Evolutionary conservation across 768 basidiomycete genomes (phyloP).

Genomic region (Phlebiopsis flavidoalba): DNA sequence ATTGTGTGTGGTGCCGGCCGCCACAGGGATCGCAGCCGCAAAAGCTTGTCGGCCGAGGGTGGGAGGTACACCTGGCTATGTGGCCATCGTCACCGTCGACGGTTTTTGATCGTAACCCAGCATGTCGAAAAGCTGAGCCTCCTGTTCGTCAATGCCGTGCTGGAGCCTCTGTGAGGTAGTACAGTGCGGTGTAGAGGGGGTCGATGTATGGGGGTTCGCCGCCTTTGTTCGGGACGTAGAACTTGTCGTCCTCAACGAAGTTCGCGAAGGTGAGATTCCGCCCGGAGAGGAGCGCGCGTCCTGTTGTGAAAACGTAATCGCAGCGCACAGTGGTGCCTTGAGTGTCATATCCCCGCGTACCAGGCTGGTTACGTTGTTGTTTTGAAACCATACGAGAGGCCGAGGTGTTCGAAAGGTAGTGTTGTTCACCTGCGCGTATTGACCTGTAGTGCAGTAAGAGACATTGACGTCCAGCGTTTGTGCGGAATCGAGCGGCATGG

Average conservation of each 20-base stretch:
- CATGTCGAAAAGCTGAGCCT: not conserved
- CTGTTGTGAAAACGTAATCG: conserved; percentile 8
- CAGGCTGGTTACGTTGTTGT: not conserved
- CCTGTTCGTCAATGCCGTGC: not conserved
- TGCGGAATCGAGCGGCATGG: not conserved
- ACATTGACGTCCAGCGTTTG: not conserved
- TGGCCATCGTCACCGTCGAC: not conserved
- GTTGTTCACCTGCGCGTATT: not conserved
- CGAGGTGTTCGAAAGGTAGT: not conserved
- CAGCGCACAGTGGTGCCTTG: conserved; percentile 14
- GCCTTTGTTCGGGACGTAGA: conserved; percentile 11
- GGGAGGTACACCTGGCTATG: not conserved
- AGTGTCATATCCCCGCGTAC: not conserved
- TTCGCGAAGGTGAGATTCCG: conserved; percentile 9
- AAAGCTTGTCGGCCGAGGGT: not conserved
- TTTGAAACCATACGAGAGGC: conserved; percentile 1
- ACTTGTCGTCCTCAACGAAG: conserved; percentile 1
- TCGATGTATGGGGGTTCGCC: conserved; percentile 16
- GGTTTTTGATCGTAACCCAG: not conserved
- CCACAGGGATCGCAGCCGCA: conserved; percentile 5
- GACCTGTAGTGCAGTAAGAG: conserved; percentile 6
- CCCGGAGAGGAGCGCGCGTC: conserved; percentile 12
- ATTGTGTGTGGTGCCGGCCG: conserved; percentile 5
- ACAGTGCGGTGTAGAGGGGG: conserved; percentile 13
- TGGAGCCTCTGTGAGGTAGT: not conserved